A percentile compares a stretch with the other conserved stretches of the same genome.
Conservation (phyloP, 805 yeast genomes). For the Myxozyma monticola region DNA sequence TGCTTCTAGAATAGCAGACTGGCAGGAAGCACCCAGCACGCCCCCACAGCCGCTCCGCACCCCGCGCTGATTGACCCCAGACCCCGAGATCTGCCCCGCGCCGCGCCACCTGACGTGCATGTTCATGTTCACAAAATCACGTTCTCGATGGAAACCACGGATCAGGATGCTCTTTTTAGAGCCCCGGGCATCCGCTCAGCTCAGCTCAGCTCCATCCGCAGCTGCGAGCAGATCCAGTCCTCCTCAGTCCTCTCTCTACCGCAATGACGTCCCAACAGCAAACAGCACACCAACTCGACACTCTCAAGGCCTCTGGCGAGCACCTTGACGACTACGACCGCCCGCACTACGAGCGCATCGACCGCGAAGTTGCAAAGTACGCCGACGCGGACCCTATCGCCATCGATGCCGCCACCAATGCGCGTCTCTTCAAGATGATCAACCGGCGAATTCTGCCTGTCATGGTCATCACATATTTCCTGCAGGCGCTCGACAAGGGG, state of each 20-base stretch:
- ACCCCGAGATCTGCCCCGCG: too few relatives aligned
- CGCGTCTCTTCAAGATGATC: slow-evolving; percentile 41
- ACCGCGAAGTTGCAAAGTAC: slow-evolving; percentile 9
- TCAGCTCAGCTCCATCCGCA: too few relatives aligned
- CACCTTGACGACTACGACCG: slow-evolving; percentile 15
- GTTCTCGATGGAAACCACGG: too few relatives aligned
- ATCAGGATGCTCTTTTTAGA: too few relatives aligned
- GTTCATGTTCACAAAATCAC: too few relatives aligned
- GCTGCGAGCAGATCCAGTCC: too few relatives aligned
- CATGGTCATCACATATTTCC: slow-evolving; percentile 54
- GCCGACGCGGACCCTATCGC: slow-evolving; percentile 9
- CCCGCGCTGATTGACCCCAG: too few relatives aligned
- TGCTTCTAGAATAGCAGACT: too few relatives aligned
- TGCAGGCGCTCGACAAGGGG: slow-evolving; percentile 54
- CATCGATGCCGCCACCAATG: slow-evolving; percentile 8
- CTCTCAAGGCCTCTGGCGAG: slow-evolving; percentile 3
- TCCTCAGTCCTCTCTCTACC: not conserved
- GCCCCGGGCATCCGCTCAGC: too few relatives aligned
- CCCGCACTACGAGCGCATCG: slow-evolving; percentile 5
- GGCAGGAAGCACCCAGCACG: too few relatives aligned
- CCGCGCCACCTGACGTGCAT: too few relatives aligned
- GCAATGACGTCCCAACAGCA: not conserved
- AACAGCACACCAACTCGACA: not conserved
- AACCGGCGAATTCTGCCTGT: slow-evolving; percentile 52
- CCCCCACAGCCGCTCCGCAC: too few relatives aligned